These are phyloP conservation scores for Inga laurina DNA, from an alignment of 306 rosid species.

Conservation along the genomic window DNA sequence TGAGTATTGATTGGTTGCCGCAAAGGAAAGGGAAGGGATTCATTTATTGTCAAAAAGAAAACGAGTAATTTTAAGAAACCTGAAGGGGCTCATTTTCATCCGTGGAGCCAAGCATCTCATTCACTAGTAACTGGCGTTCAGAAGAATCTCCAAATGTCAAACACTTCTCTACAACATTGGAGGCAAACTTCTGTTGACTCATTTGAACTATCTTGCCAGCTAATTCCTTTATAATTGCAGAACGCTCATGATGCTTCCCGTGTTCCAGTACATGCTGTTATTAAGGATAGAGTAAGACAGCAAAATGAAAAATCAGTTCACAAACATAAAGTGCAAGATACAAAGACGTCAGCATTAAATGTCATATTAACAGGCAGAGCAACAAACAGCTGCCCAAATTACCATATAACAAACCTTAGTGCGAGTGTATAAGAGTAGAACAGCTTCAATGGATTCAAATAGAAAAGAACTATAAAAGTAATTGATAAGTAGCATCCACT, in stretches of 20 bases:
- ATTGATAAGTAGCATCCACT: neutral
- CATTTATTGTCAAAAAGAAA: neutral
- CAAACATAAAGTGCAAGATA: neutral
- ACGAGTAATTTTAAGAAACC: constrained; percentile 37
- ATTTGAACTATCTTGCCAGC: constrained; percentile 87
- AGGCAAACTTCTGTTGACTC: constrained; percentile 96
- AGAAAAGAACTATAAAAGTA: neutral
- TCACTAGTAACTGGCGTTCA: constrained; percentile 80
- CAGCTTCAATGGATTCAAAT: neutral
- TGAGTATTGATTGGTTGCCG: neutral
- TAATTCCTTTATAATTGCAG: constrained; percentile 83
- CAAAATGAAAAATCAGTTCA: neutral
- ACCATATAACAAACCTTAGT: neutral
- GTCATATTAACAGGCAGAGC: neutral
- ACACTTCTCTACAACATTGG: constrained; percentile 90
- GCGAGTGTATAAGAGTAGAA: neutral
- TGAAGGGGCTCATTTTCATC: constrained; percentile 99
- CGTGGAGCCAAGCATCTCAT: constrained; percentile 93
- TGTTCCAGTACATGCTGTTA: constrained; percentile 85
- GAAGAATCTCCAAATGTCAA: constrained; percentile 84
- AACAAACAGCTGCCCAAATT: neutral
- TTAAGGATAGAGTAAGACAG: constrained; percentile 1
- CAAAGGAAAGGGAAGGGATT: neutral
- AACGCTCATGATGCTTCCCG: constrained; percentile 90
- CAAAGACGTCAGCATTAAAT: neutral